Conservation (phyloP, 1,284 basidiomycete species). For the Trichosporon inkin region DNA sequence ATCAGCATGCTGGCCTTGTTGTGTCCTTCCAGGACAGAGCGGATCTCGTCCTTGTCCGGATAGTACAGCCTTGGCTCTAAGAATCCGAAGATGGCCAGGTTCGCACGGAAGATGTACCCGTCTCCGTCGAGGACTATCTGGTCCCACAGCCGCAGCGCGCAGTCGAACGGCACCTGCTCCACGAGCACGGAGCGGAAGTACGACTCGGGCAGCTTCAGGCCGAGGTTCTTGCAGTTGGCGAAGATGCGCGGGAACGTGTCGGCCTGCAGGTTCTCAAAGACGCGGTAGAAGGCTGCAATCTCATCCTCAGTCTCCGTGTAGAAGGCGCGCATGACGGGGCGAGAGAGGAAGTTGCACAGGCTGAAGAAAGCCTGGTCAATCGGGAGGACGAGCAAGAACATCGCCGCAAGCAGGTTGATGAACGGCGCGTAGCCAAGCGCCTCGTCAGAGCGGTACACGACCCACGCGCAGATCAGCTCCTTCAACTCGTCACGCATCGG, state of each 20-base stretch:
- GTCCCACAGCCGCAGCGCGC: conserved; percentile 83
- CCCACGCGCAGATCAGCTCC: conserved; percentile 85
- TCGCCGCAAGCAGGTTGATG: conserved; percentile 63
- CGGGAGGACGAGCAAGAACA: conserved; percentile 84
- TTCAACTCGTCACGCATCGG: conserved; percentile 82
- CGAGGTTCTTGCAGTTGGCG: conserved; percentile 85
- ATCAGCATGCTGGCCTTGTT: conserved; percentile 46
- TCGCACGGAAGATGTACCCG: conserved; percentile 65
- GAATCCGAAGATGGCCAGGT: conserved; percentile 75
- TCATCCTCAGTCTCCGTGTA: conserved; percentile 76
- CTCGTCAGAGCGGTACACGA: conserved; percentile 82
- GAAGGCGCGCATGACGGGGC: conserved; percentile 80
- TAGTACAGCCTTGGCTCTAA: conserved; percentile 66
- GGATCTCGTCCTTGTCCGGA: conserved; percentile 60
- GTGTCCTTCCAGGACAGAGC: conserved; percentile 69
- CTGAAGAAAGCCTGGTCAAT: conserved; percentile 70
- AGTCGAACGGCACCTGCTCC: conserved; percentile 81
- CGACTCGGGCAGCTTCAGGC: conserved; percentile 42
- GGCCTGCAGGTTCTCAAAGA: conserved; percentile 48
- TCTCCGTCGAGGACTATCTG: conserved; percentile 51
- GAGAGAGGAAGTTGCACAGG: conserved; percentile 80
- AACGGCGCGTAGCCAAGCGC: conserved; percentile 68
- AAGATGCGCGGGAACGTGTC: conserved; percentile 84
- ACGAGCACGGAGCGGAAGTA: conserved; percentile 81
- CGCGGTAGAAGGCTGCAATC: conserved; percentile 59